Evolutionary conservation across 2,329 filamentous ascomycete genomes (phyloP), one percentile per base, ranked within the genome.

Genomic region (Chrysoporthe austroafricana): DNA sequence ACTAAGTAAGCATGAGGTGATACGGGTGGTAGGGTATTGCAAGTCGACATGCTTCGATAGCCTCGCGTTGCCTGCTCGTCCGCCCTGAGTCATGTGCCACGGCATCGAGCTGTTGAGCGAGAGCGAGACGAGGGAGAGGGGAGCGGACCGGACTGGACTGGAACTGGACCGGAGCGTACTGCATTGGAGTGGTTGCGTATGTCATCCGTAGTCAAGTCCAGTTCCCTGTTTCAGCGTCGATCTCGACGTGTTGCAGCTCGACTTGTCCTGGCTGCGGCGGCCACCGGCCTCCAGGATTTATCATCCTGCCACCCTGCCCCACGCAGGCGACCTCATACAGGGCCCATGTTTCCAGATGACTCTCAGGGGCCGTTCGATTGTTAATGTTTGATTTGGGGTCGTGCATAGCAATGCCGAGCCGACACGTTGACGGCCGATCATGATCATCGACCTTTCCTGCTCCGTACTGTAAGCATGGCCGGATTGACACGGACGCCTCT

Each of bases 211-310:
- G 36, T 9, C 36, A 39, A 9, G 6, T 9, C 36, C 36, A 16
- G 16, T 57, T 57, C 34, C 54, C 34, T 57, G 54, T 57, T 57
- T 57, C 54, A 57, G 34, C 54, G 54, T 57, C 54, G 54, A 57
- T 57, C 54, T 57, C 54, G 14, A 57, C 34, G 2, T 52, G 21
- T 54, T 34, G 26, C 50, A 54, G 50, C 11, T 26, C 50, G 50
- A 39, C 34, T 18, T 57, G 54, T 57, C 34, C 9, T 6, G 34
- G 16, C 3, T 39, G 36, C 9, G 36, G 9, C 36, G 36, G 36
- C 36, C 36, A 9, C 36, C 36, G 36, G 36, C 36, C 36, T 39
- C 36, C 36, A 39, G 36, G 36, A 39, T 39, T 39, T 9, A 39
- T 39, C 36, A 39, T 7, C 36, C 36, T 9, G 6, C 36, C 36